Evolutionary conservation across 345 rosid genomes (phyloP), one percentile per base, ranked within the genome.

Genomic region (Aegle marmelos): DNA sequence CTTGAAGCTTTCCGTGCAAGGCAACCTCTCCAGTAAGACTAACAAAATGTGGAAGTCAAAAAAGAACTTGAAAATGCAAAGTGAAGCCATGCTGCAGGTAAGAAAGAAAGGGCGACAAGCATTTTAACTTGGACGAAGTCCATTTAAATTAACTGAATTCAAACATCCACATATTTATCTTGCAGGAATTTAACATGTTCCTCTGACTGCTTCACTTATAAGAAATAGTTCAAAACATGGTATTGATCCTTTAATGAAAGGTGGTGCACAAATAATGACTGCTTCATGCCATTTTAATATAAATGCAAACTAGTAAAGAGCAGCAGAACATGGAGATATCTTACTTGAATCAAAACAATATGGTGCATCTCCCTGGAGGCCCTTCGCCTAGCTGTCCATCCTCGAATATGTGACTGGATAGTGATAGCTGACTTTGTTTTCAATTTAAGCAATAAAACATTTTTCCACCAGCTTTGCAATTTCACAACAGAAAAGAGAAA

Each of bases 391-490:
- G 88, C 86, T 82, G 87, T 56, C 86, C 93, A 86, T 17, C 91
- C 89, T 76, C 93, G 89, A 66, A 88, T 62, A 76, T 82, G 83
- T 39, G 86, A 84, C 76, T 93, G 99, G 77, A 95, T 87, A 60
- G 82, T 24, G 70, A 85, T 83, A 45, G 89, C 89, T 71, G 96
- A 85, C 58, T 73, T 85, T 76, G 66, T 81, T 85, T 85, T 88
- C 77, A 76, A 63, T 76, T 89, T 90, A 54, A 65, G 85, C 76
- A 82, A 77, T 62, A 85, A 59, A 72, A 86, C 75, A 74, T 62
- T 75, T 82, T 88, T 95, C 99, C 98, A 95, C 96, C 96, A 92
- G 82, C 94, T 86, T 80, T 95, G 98, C 81, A 92, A 81, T 87
- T 86, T 92, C 72, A 89, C 64, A 79, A 90, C 84, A n/a, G 91